Conservation (phyloP, 352 stramenopile genomes). For the Pythium sukuiense region DNA sequence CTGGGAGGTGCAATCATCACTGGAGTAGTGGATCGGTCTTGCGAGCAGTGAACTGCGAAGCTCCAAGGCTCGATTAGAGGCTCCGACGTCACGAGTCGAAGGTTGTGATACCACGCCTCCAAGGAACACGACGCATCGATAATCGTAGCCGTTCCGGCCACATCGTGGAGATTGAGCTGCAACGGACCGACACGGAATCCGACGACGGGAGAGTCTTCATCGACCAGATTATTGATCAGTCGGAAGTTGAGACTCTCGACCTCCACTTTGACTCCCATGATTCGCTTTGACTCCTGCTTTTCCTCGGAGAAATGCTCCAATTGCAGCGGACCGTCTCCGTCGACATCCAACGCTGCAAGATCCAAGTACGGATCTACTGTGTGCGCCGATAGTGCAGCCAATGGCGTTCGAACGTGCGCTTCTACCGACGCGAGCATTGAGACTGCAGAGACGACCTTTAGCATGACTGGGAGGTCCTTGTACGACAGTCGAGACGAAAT, state of each 20-base stretch:
- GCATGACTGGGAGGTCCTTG: slow-evolving; percentile 64
- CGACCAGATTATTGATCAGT: slow-evolving; percentile 83
- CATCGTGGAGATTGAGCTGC: slow-evolving; percentile 30
- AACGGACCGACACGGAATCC: slow-evolving; percentile 55
- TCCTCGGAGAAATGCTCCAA: neutral
- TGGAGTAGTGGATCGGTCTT: slow-evolving; percentile 15
- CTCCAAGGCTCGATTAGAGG: slow-evolving; percentile 84
- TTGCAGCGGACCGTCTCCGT: slow-evolving; percentile 7
- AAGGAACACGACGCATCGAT: slow-evolving; percentile 46
- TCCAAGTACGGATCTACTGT: slow-evolving; percentile 25
- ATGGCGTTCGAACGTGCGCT: slow-evolving; percentile 16
- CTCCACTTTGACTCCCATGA: slow-evolving; percentile 24
- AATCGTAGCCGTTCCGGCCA: slow-evolving; percentile 29
- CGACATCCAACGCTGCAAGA: slow-evolving; percentile 17
- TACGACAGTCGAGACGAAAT: slow-evolving; percentile 68
- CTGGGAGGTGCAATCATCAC: neutral
- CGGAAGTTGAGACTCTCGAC: slow-evolving; percentile 54
- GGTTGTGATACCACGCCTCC: slow-evolving; percentile 85
- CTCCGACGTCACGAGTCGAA: slow-evolving; percentile 78
- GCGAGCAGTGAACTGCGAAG: slow-evolving; percentile 42
- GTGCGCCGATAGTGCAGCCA: slow-evolving; percentile 18
- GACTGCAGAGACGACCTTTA: slow-evolving; percentile 42
- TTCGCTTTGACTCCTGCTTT: neutral
- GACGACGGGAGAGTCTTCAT: slow-evolving; percentile 76
- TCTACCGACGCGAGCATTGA: slow-evolving; percentile 10